Evolutionary conservation across 1,284 basidiomycete species (phyloP), one percentile per base, ranked within the genome.

Genomic region (Termitomyces sp.): DNA sequence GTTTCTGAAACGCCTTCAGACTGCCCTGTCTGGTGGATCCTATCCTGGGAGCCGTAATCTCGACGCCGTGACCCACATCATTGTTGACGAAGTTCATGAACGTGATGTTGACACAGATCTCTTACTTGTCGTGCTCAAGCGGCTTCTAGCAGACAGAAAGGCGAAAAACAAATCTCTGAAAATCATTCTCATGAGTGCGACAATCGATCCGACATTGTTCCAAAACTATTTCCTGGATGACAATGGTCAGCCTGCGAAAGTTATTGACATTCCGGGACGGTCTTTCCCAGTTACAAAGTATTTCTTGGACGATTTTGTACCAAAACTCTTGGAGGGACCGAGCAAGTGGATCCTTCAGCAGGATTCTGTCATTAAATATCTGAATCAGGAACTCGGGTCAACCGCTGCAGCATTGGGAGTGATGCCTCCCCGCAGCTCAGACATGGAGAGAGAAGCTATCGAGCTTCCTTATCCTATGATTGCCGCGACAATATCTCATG

Each of bases 41-140:
- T 58, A 63, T 44, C 55, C 44, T 5, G 67, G 70, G 52, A 65
- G 71, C 26, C 73, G 73, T 57, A 76, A 70, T 61, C 76, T 98
- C 60, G 94, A 98, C 64, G 78, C 84, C 54, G 80, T 97, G 46
- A 94, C 94, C 7, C 95, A 98, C 71, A 82, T 98, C 57, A 73
- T 98, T 39, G 91, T 98, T 41, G 95, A 99, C 69, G 95, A 99
- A 71, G 95, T 96, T 2, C 95, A 99, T 70, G 94, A 98, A 71
- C 86, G 95, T 31, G 94, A 97, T 65, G 86, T 98, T 55, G 94
- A 98, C 67, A 97, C 93, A 0, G 96, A 98, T 70, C 74, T 98
- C 45, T 73, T 96, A 45, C 81, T 99, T 8, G 92, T 96, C 55
- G 92, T 96, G 12, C 79, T 98, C 60, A 95, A 96, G 73, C 85